Conservation (phyloP, 2,329 filamentous ascomycete species). For the Fusarium sp. region DNA sequence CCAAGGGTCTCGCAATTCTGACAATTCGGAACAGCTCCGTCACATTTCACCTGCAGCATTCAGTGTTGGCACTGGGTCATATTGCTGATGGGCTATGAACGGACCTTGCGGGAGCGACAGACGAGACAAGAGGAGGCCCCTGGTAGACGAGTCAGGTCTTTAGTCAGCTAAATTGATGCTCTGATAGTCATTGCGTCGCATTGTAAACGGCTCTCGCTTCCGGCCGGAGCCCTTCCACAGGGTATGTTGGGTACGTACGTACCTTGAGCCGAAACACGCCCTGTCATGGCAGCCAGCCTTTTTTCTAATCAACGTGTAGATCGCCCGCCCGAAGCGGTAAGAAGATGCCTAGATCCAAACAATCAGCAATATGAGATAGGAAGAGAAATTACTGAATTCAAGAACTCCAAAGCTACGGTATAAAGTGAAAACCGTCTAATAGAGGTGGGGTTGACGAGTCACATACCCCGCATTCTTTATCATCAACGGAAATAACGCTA, state of each 20-base stretch:
- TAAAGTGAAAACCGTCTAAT: not conserved
- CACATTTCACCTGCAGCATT: conserved; percentile 4
- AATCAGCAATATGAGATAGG: not conserved
- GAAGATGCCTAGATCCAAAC: not conserved
- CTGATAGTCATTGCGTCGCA: not conserved
- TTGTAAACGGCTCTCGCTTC: not conserved
- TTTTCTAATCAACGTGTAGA: not conserved
- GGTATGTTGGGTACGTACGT: not conserved
- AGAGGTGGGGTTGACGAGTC: not conserved
- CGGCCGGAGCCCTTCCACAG: not conserved
- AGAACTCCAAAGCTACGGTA: not conserved
- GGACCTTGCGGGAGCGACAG: not conserved
- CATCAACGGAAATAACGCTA: not conserved
- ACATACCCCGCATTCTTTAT: not conserved
- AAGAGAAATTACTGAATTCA: not conserved
- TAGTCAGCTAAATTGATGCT: not conserved
- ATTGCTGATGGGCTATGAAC: not conserved
- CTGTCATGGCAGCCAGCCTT: not conserved
- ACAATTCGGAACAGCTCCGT: not conserved
- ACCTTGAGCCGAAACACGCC: not conserved
- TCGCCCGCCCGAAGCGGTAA: not conserved
- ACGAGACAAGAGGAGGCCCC: not conserved
- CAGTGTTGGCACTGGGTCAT: not conserved
- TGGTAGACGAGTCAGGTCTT: not conserved
- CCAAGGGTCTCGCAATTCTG: not conserved